A percentile compares a stretch with the other conserved stretches of the same genome.
These are phyloP conservation scores for Fonsecaea pugnacius DNA, from an alignment of 2,329 filamentous ascomycete species.

Conservation along the genomic window DNA sequence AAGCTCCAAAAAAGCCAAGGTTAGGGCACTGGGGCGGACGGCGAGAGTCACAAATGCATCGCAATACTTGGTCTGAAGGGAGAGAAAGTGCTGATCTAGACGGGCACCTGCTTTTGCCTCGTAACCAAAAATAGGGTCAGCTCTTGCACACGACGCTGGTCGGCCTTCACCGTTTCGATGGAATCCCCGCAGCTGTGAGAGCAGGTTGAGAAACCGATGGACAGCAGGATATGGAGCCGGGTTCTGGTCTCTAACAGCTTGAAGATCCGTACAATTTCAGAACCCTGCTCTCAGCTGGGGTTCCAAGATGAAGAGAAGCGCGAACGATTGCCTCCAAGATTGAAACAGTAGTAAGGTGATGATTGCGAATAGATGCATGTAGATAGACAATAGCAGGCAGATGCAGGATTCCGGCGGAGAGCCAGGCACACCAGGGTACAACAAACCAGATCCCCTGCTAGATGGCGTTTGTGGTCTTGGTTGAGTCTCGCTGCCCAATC, in stretches of 20 bases:
- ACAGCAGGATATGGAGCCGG: neutral
- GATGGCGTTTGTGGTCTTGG: neutral
- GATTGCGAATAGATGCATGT: neutral
- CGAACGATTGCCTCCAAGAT: neutral
- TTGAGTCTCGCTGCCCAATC: neutral
- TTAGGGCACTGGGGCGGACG: neutral
- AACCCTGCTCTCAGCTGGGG: neutral
- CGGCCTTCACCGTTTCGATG: neutral
- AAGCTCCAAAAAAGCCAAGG: neutral
- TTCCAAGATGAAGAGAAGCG: neutral
- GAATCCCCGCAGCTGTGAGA: neutral
- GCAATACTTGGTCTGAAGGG: neutral
- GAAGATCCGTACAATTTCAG: neutral
- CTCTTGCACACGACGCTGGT: neutral
- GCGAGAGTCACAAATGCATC: neutral
- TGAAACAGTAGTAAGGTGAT: neutral
- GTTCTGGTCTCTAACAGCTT: slow-evolving; percentile 4
- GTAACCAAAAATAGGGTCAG: neutral
- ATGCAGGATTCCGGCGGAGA: neutral
- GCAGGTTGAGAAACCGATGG: neutral
- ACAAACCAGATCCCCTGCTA: neutral
- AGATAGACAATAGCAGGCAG: neutral
- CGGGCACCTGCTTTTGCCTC: neutral
- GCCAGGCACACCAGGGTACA: neutral
- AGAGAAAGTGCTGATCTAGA: neutral